Evolutionary conservation across 1,139 yeast species (phyloP), one percentile per base, ranked within the genome.

Genomic region (Candida sp.): DNA sequence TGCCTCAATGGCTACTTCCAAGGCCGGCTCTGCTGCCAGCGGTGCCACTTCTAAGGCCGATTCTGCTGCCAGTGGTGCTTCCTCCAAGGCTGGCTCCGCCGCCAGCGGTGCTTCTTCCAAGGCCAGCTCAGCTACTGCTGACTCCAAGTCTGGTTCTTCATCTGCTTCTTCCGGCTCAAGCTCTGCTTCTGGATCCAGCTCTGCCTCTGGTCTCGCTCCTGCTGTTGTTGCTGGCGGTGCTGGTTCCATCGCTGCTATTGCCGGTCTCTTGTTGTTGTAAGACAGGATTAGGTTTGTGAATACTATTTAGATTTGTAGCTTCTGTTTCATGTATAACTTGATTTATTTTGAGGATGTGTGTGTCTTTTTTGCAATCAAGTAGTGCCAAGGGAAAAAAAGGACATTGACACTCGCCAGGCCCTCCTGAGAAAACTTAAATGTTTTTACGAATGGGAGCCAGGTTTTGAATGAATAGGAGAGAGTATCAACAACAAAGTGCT

Each of bases 191-290:
- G 17, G 17, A 17, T 43, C 53, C n/a, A 42, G 45, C 9, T 42
- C 45, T 17, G 47, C 49, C 47, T 49, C 46, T 50, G 59, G 60
- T 35, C 63, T 58, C 48, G 63, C 54, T 51, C 30, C 47, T 31
- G 57, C 58, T 44, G 66, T 60, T 47, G 57, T 55, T 47, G 59
- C 54, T 50, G 69, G 56, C 52, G 69, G 58, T 54, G 71, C 63
- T 48, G 64, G 65, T 54, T 62, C 66, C 35, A 58, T 68, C 47
- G 70, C 67, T 49, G 73, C 67, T 34, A 52, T 65, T 45, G 72
- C 68, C 46, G 74, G 72, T 54, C 51, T 64, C 49, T 60, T 67
- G 51, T 67, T 69, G 59, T 61, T 70, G 55, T 70, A 66, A 60
- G 27, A 9, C 17, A 17, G 17, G 17, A 17, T 2, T 1, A 17